Percentiles rank a stretch among this genome's conserved stretches.
Conservation (phyloP, 1,139 yeast genomes). For the Pichia sp. region DNA sequence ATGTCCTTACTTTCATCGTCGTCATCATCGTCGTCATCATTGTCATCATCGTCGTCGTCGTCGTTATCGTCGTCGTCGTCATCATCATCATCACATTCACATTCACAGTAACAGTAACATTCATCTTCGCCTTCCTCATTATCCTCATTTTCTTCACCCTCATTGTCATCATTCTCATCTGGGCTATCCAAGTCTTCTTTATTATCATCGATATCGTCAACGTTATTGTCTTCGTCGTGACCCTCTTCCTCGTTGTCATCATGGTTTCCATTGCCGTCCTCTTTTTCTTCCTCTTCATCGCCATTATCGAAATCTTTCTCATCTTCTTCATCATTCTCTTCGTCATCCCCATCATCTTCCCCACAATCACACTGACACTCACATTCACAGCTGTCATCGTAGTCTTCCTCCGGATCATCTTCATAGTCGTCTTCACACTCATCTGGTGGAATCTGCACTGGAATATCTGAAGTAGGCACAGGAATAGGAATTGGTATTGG, state of each 20-base stretch:
- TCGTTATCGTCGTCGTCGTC: not conserved
- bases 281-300: conserved; percentile 8
- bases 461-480: not conserved
- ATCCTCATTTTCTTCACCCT: not conserved
- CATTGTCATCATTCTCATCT: not conserved
- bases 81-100: not conserved
- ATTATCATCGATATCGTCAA: not conserved
- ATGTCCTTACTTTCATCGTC: no score
- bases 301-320: not conserved
- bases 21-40: no score
- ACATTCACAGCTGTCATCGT: conserved; percentile 6
- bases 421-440: conserved; percentile 4
- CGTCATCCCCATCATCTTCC: conserved; percentile 3
- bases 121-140: conserved; percentile 1
- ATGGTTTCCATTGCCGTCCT: no score
- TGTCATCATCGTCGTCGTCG: no score
- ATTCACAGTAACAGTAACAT: conserved; percentile 1
- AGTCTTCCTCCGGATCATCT: conserved; percentile 6
- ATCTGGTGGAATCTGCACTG: conserved; percentile 2
- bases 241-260: conserved; percentile 6
- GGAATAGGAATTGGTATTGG: conserved; percentile 2
- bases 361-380: conserved; percentile 7
- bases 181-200: conserved; percentile 2
- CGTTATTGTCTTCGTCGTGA: conserved; percentile 6
- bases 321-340: conserved; percentile 2